A percentile compares a stretch with the other conserved stretches of the same genome.
These are phyloP conservation scores for Paecilomyces variotii DNA, from an alignment of 2,329 filamentous ascomycete species.

Conservation along the genomic window DNA sequence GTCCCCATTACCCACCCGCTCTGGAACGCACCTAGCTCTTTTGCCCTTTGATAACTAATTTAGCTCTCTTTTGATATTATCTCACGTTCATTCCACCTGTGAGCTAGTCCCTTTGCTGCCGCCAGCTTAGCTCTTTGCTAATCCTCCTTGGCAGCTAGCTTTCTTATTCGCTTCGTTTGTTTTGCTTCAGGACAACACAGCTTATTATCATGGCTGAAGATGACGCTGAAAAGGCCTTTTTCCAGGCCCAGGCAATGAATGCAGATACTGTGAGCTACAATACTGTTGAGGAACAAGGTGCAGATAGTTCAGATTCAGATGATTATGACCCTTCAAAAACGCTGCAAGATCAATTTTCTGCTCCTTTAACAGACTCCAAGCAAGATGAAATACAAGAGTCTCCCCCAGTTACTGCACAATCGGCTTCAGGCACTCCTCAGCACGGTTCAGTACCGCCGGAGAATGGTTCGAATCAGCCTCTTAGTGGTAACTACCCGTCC, in stretches of 20 bases:
- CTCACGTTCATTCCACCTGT: background rate
- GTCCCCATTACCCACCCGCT: background rate
- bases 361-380: constrained; percentile 21
- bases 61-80: background rate
- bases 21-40: background rate
- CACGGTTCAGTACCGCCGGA: constrained; percentile 17
- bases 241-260: constrained; percentile 41
- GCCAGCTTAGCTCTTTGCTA: background rate
- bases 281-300: constrained; percentile 44
- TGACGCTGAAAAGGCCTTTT: constrained; percentile 47
- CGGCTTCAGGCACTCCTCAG: constrained; percentile 14
- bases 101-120: background rate
- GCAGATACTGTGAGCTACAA: constrained; percentile 29
- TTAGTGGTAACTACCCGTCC: constrained; percentile 20
- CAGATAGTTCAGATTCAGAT: constrained; percentile 48
- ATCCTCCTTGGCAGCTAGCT: constrained; percentile 2
- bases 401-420: constrained; percentile 16
- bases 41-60: background rate
- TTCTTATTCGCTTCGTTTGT: constrained; percentile 4
- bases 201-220: constrained; percentile 41
- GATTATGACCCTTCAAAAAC: constrained; percentile 48
- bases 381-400: constrained; percentile 19
- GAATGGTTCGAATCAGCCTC: constrained; percentile 19
- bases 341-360: constrained; percentile 33
- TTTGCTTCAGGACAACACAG: constrained; percentile 6